These are phyloP conservation scores for Erodium trifolium DNA, from an alignment of 441 rosid species.

Conservation along the genomic window DNA sequence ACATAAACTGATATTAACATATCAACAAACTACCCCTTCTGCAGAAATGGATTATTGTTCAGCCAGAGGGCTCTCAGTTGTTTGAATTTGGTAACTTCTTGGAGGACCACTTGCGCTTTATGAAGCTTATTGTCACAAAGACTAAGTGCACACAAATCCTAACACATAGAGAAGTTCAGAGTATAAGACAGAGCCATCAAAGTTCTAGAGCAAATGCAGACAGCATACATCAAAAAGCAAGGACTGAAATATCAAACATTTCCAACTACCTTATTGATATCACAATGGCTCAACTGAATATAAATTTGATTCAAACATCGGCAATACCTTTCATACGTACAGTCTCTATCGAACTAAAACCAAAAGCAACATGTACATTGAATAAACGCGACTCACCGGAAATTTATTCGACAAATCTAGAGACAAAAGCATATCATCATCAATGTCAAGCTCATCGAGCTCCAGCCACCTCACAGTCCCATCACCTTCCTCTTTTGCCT, in stretches of 20 bases:
- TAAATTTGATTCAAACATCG: neutral
- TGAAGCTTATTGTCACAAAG: slow-evolving; percentile 64
- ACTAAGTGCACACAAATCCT: slow-evolving; percentile 81
- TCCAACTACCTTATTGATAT: neutral
- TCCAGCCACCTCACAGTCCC: slow-evolving; percentile 69
- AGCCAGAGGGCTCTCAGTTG: slow-evolving; percentile 76
- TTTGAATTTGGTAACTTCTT: slow-evolving; percentile 58
- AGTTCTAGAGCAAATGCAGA: neutral
- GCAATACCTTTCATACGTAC: neutral
- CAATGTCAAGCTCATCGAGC: slow-evolving; percentile 64
- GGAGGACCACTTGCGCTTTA: slow-evolving; percentile 39
- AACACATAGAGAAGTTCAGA: slow-evolving; percentile 20
- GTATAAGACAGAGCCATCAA: neutral
- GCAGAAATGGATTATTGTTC: slow-evolving; percentile 62
- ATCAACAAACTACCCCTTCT: slow-evolving; percentile 39
- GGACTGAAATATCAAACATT: neutral
- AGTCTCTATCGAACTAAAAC: neutral
- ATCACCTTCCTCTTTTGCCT: slow-evolving; percentile 42
- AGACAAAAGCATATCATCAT: slow-evolving; percentile 47
- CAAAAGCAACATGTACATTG: neutral
- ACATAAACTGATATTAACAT: neutral
- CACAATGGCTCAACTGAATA: neutral
- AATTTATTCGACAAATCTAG: slow-evolving; percentile 51
- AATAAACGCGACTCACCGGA: slow-evolving; percentile 36
- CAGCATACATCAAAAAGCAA: neutral